Base-by-base conservation (phyloP, 352 stramenopile genomes). In the Phytopythium aichiense region DNA sequence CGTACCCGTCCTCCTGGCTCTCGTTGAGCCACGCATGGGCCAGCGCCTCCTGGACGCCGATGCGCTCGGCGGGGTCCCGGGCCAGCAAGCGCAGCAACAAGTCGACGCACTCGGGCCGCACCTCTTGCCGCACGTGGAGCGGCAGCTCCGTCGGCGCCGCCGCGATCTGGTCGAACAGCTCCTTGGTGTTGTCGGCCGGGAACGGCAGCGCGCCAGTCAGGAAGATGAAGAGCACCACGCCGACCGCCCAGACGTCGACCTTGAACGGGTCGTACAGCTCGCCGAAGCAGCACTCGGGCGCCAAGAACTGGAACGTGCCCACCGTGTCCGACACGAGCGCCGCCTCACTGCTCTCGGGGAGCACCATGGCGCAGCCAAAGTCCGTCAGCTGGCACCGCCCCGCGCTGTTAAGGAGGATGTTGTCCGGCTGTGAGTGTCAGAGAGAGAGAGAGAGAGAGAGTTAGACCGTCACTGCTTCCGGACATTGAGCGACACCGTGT, bases 271-370 rank as follows among this genome's bases (percentile, higher is more conserved):
- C 82, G 65, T 95, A 96, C 22, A 69, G 72, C 23, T 94, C 84
- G 5, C 88, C 89, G 5, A 73, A 84, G 63, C 89, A 95, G 64
- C 83, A 93, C 61, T 97, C 91, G n/a, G 91, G 89, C 5, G 87
- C 81, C 6, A 96, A 57, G 56, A 97, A 97, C 60, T 94, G 87
- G 63, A 92, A 97, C n/a, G 91, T 97, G 22, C 91, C 91, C 37
- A 89, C 76, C 1, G 91, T 97, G 51, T 96, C 81, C 7, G 77
- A 84, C 31, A 96, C 58, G 8, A 87, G 57, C 23, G 66, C 51
- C 22, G 30, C 48, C 9, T 8, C 38, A 0, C 6, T 22, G 37
- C 25, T 43, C n/a, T 30, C 31, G 52, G 52, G 52, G 13, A 81
- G 67, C 0, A 40, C 56, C 61, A 87, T 78, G 15, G 90, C 89